phyloP scores from a whole-genome alignment of 352 stramenopile genomes.

The Lagenidium sp. region DNA sequence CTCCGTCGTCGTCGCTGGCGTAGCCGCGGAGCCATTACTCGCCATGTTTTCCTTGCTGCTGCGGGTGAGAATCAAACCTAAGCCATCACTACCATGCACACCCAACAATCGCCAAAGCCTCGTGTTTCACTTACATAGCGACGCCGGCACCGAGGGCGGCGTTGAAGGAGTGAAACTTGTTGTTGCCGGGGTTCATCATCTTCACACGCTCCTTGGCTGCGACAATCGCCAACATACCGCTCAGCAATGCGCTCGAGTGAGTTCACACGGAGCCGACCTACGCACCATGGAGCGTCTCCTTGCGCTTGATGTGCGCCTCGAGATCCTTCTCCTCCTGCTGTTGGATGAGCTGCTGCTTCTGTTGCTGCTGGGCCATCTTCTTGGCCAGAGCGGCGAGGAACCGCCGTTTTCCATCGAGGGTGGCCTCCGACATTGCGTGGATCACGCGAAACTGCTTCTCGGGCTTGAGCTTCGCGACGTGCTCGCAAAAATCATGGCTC shows the following conservation, averaged over 20 bases:
- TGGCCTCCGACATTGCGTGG: slow-evolving; percentile 72
- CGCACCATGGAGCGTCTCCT: slow-evolving; percentile 57
- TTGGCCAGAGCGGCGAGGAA: slow-evolving; percentile 60
- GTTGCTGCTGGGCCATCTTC: slow-evolving; percentile 62
- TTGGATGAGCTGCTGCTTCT: slow-evolving; percentile 38
- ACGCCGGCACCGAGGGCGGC: slow-evolving; percentile 31
- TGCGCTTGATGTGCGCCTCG: slow-evolving; percentile 58
- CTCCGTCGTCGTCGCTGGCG: no score
- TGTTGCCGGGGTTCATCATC: slow-evolving; percentile 46
- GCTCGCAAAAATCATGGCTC: slow-evolving; percentile 66
- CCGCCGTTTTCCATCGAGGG: slow-evolving; percentile 70
- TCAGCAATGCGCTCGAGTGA: neutral
- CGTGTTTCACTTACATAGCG: neutral
- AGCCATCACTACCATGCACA: neutral
- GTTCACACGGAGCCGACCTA: neutral
- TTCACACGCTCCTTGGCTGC: slow-evolving; percentile 55
- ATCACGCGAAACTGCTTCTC: slow-evolving; percentile 86
- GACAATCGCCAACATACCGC: slow-evolving; percentile 5
- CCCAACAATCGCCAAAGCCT: no score
- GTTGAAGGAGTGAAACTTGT: slow-evolving; percentile 74
- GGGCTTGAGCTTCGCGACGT: slow-evolving; percentile 59
- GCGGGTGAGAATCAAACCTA: neutral
- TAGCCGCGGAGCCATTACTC: slow-evolving; percentile 15
- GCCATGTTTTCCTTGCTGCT: slow-evolving; percentile 37
- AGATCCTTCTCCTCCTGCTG: slow-evolving; percentile 49